These are phyloP conservation scores for Stachybotrys elegans DNA, from an alignment of 2,329 filamentous ascomycete species.

Conservation along the genomic window DNA sequence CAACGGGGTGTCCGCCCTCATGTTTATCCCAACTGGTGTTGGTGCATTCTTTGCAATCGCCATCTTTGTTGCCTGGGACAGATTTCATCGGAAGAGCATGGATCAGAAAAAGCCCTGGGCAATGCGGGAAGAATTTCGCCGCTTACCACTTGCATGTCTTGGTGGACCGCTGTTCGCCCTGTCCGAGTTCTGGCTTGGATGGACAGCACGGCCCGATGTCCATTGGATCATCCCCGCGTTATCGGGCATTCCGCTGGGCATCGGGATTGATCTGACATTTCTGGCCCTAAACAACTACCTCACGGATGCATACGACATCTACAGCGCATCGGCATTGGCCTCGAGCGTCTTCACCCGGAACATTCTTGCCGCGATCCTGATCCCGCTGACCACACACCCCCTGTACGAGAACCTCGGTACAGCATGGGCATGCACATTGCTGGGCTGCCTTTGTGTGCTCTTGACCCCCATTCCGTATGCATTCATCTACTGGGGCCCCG, in stretches of 20 bases:
- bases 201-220: neutral
- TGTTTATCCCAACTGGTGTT: constrained; percentile 8
- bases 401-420: neutral
- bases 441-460: neutral
- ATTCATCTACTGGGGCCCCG: neutral
- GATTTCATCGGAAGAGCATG: neutral
- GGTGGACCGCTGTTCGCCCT: neutral
- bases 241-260: neutral
- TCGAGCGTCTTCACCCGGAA: neutral
- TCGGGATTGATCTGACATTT: neutral
- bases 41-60: constrained; percentile 6
- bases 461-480: neutral
- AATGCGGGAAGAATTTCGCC: constrained; percentile 43
- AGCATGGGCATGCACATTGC: neutral
- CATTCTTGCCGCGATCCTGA: neutral
- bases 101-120: constrained; percentile 36
- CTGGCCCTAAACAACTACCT: constrained; percentile 1
- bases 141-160: constrained; percentile 41
- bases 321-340: neutral
- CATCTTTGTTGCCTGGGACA: constrained; percentile 4
- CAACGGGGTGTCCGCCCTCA: constrained; percentile 3
- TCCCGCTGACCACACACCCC: neutral
- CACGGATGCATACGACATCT: neutral
- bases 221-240: neutral
- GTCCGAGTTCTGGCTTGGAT: neutral